Base-by-base conservation (phyloP, 1,284 basidiomycete genomes). In the Ustilago shanxiensis region DNA sequence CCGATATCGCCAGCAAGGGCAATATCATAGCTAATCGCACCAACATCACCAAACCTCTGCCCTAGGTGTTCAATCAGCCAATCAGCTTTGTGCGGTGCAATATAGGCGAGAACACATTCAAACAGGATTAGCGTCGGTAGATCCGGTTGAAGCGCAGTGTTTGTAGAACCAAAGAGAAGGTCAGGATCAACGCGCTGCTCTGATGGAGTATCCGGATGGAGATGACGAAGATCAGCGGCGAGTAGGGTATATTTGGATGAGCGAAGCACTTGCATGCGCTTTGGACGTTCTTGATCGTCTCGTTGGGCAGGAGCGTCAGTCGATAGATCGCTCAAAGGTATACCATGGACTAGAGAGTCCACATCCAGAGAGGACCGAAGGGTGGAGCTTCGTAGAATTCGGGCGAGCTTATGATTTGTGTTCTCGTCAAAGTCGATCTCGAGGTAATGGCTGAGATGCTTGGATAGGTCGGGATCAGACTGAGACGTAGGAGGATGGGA, bases 401-500 rank as follows among this genome's bases (percentile, higher is more conserved):
- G 88, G 89, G 93, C 92, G 1, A 92, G 91, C 88, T 99, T 99
- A 80, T 90, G 90, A 13, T 88, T 89, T 0, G 94, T 95, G 57
- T 93, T 90, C 82, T 95, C 93, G 0, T 91, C 88, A 81, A 98
- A 96, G 87, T 99, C 96, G 26, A 98, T 86, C 82, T 99, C 96
- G 51, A 97, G 87, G 85, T 98, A 99, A 24, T 87, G 86, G 14
- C 87, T 88, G 14, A 85, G 56, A 14, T 47, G 65, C 9, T 37
- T 16, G 10, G 50, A 47, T 35, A 73, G 51, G 13, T 54, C 29
- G 44, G 92, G 75, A 26, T 84, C 77, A 31, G 89, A 88, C 63
- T 88, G 8, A 28, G 20, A 33, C 3, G 51, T 22, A 16, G n/a
- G n/a, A n/a, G n/a, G n/a, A n/a, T n/a, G n/a, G n/a, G n/a, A n/a